phyloP scores from a whole-genome alignment of 2,329 filamentous ascomycete genomes.

The Gnomoniopsis sp. region DNA sequence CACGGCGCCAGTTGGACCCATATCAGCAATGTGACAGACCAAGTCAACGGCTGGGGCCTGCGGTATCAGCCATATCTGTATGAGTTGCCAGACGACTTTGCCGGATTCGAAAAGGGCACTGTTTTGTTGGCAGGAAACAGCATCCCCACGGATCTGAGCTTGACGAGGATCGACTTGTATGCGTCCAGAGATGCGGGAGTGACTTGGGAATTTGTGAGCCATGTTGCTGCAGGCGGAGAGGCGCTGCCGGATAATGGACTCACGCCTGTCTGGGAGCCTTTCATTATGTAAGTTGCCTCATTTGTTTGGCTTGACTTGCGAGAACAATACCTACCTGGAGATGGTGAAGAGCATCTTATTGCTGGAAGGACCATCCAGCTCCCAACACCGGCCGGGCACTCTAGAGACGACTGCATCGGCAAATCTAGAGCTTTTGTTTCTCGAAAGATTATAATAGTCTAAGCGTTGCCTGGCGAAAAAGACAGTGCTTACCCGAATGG shows the following conservation, averaged over 20 bases:
- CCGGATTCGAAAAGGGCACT: conserved; percentile 57
- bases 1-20: conserved; percentile 59
- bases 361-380: no score
- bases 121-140: conserved; percentile 60
- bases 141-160: conserved; percentile 52
- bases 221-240: conserved; percentile 61
- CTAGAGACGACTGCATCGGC: no score
- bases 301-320: no score
- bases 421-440: no score
- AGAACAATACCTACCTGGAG: no score
- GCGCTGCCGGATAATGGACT: conserved; percentile 61
- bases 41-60: conserved; percentile 61
- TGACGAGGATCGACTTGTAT: conserved; percentile 68
- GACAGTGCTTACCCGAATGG: no score
- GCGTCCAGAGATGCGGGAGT: conserved; percentile 57
- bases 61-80: conserved; percentile 70
- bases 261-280: conserved; percentile 72
- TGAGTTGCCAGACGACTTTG: conserved; percentile 56
- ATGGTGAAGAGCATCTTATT: no score
- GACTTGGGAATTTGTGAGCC: conserved; percentile 65
- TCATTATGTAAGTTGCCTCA: conserved; percentile 41
- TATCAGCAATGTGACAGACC: conserved; percentile 60
- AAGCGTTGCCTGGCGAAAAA: no score
- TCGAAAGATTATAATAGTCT: no score
- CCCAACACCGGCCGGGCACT: no score